Evolutionary conservation across 2,329 filamentous ascomycete genomes (phyloP), one percentile per base, ranked within the genome.

Genomic region (Colletotrichum gigasporum): DNA sequence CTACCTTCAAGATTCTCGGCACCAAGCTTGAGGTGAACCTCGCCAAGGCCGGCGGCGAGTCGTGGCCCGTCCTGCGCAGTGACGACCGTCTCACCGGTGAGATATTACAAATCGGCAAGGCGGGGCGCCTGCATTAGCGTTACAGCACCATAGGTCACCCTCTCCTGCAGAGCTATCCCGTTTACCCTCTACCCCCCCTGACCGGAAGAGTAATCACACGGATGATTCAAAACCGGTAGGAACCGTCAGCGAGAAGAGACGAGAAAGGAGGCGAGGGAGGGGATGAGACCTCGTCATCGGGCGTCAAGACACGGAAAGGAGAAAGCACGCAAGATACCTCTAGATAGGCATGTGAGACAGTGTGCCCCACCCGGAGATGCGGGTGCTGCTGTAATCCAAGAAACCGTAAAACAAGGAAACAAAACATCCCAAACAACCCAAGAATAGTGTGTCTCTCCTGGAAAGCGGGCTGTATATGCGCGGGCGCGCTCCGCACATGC

Each of bases 21-120:
- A 96, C 94, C 1, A 97, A 97, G 82, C 81, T 97, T 53, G 94
- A 97, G 78, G 80, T 97, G 72, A 90, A 83, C 26, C 80, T 97
- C 57, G 86, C 75, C 74, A 89, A 89, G 79, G 90, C 89, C 2
- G 91, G 94, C 71, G 91, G 90, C 10, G 84, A 85, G 41, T 91
- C 92, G 72, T 97, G 94, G 94, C 91, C 94, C 32, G 92, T 96
- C 5, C 79, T 97, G 72, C 86, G 93, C 65, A 91, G 89, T 63
- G 92, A 96, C 71, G 93, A 97, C 69, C 78, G 80, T 59, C 73
- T 79, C 65, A 87, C 84, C 9, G 86, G 86, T 5, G 91, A 97
- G 80, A 97, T 97, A 71, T 88, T 98, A 68, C 96, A 99, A 79
- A 85, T 96, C 68, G 96, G 96, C 12, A 85, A 89, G 68, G 94